A percentile compares a stretch with the other conserved stretches of the same genome.
Evolutionary conservation across 2,329 filamentous ascomycete species (phyloP).

Genomic region (Hypoxylon sp.): DNA sequence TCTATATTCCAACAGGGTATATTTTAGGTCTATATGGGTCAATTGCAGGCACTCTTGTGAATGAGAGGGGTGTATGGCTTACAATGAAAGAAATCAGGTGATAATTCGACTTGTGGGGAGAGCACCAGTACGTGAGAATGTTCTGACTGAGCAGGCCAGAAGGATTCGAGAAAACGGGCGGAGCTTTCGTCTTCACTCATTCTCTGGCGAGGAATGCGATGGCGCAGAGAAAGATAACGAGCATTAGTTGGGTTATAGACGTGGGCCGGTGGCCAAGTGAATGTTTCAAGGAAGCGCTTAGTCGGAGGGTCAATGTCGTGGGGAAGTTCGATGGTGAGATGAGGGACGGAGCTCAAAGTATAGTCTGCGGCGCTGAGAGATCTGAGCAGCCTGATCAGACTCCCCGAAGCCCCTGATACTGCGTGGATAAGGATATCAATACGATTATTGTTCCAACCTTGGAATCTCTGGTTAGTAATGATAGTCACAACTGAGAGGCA

Average conservation of each 20-base stretch:
- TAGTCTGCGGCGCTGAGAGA: slow-evolving; percentile 84
- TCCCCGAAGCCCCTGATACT: slow-evolving; percentile 76
- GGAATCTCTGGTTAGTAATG: slow-evolving; percentile 39
- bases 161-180: slow-evolving; percentile 83
- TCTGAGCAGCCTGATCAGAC: slow-evolving; percentile 79
- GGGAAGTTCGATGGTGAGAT: slow-evolving; percentile 87
- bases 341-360: slow-evolving; percentile 74
- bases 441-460: slow-evolving; percentile 81
- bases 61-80: slow-evolving; percentile 45
- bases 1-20: slow-evolving; percentile 79
- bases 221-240: slow-evolving; percentile 76
- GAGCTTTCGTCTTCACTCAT: slow-evolving; percentile 78
- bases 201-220: slow-evolving; percentile 73
- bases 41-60: slow-evolving; percentile 8
- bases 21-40: slow-evolving; percentile 74
- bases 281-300: slow-evolving; percentile 70
- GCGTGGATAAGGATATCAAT: slow-evolving; percentile 90
- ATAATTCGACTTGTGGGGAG: slow-evolving; percentile 83
- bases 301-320: slow-evolving; percentile 74
- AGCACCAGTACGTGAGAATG: slow-evolving; percentile 85
- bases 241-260: slow-evolving; percentile 56
- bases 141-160: slow-evolving; percentile 77
- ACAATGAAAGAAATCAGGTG: slow-evolving; percentile 86
- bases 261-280: slow-evolving; percentile 73
- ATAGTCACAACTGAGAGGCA: slow-evolving; percentile 6